Evolutionary conservation across 2,329 filamentous ascomycete genomes (phyloP), one percentile per base, ranked within the genome.

Genomic region (Penicillium sp.): DNA sequence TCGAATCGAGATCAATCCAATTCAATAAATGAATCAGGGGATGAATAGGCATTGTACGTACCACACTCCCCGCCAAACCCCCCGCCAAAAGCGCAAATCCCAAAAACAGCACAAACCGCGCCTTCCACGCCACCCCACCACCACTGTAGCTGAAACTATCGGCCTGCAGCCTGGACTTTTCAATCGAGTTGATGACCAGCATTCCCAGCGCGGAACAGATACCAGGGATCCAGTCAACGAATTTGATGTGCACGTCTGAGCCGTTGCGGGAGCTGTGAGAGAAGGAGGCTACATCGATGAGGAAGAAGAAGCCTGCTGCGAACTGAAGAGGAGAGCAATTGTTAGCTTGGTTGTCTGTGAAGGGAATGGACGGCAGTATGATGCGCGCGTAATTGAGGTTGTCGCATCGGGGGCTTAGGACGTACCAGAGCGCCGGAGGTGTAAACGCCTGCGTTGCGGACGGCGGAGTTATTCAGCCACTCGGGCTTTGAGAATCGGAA

Each of bases 181-280:
- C 87, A 70, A 90, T 89, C 63, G 83, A 86, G 76, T 90, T 90
- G 80, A 90, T 89, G 68, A 90, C 86, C 54, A 90, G 82, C 87
- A 90, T 89, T 62, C 87, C 87, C 35, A 90, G 81, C 62, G 85
- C 82, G 46, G 85, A 88, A 80, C 88, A 90, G 77, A 90, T 90
- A 62, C 84, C 84, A 3, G 87, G 88, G 67, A 90, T 87, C 87
- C 87, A 90, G 79, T 90, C 87, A 66, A 89, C 82, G 75, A 90
- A 89, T 74, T 84, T 89, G 71, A 90, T 82, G 76, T 89, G 86
- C 22, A 87, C 82, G 61, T 82, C 75, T 54, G 85, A 85, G 64
- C 83, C 85, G 74, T 89, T 89, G 70, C 81, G 82, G 57, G 80
- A 70, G 60, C 86, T 87, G 68, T 85, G 85, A 55, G 86, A 89